Conservation (phyloP, 192 early-diverging fungal genomes). For the Coemansia sp. region DNA sequence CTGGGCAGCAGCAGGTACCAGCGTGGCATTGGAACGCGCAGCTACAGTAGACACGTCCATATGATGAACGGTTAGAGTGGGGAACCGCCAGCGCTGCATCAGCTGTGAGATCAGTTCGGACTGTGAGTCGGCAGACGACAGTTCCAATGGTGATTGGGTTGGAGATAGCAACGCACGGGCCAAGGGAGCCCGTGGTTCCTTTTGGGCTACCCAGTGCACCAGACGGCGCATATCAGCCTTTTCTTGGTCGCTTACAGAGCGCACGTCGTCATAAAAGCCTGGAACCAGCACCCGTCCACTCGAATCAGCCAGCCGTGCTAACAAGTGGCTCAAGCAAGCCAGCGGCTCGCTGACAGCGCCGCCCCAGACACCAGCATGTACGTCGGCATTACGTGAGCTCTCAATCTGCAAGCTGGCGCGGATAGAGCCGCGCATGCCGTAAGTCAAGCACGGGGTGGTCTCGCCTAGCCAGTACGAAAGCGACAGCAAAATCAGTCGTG, state of each 20-base stretch:
- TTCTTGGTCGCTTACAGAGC: slow-evolving; percentile 56
- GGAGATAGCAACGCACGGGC: slow-evolving; percentile 17
- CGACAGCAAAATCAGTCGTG: slow-evolving; percentile 51
- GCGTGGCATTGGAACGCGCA: slow-evolving; percentile 61
- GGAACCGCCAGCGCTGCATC: slow-evolving; percentile 74
- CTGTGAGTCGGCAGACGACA: too few relatives aligned
- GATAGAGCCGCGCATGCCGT: slow-evolving; percentile 75
- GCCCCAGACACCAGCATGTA: slow-evolving; percentile 74
- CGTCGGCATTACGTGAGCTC: slow-evolving; percentile 55
- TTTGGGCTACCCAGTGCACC: slow-evolving; percentile 28
- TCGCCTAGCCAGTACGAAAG: slow-evolving; percentile 81
- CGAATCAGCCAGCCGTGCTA: slow-evolving; percentile 57
- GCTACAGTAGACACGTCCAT: slow-evolving; percentile 66
- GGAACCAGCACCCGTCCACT: slow-evolving; percentile 62
- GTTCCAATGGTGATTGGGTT: too few relatives aligned
- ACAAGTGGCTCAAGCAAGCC: slow-evolving; percentile 63
- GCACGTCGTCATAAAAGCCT: slow-evolving; percentile 67
- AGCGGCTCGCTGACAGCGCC: slow-evolving; percentile 72
- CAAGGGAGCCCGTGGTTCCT: slow-evolving; percentile 36
- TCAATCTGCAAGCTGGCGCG: slow-evolving; percentile 59
- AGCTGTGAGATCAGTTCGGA: slow-evolving; percentile 51
- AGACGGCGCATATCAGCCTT: slow-evolving; percentile 54
- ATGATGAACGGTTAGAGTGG: slow-evolving; percentile 71
- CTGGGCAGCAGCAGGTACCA: slow-evolving; percentile 66
- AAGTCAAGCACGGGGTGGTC: slow-evolving; percentile 71